Evolutionary conservation across 179 eudicot genomes (phyloP).

Genomic region (Silene noctiflora): DNA sequence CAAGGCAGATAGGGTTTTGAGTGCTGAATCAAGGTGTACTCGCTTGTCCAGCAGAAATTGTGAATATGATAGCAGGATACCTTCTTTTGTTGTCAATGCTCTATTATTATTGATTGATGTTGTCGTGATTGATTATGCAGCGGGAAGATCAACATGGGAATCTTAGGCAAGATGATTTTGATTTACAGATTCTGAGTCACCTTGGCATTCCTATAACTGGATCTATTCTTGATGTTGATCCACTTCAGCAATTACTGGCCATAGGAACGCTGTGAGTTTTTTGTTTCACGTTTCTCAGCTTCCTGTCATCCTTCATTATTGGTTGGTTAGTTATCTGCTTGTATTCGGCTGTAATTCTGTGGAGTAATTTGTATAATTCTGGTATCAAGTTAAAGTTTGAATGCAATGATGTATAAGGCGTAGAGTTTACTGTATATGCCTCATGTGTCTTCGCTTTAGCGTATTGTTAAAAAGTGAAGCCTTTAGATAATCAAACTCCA

Average conservation of each 20-base stretch:
- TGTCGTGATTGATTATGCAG: constrained; percentile 16
- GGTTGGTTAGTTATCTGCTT: not conserved
- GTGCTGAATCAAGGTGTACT: no score
- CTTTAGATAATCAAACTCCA: not conserved
- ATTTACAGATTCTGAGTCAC: constrained; percentile 24
- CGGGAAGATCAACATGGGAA: constrained; percentile 16
- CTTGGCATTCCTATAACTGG: constrained; percentile 33
- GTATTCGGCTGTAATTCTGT: not conserved
- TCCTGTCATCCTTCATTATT: not conserved
- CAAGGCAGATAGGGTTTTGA: not conserved
- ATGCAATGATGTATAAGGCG: not conserved
- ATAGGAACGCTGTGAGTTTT: constrained; percentile 36
- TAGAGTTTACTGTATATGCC: not conserved
- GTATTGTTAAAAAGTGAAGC: not conserved
- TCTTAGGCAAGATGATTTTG: constrained; percentile 20
- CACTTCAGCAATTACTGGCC: constrained; percentile 33
- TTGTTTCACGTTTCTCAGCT: not conserved
- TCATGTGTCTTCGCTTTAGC: not conserved
- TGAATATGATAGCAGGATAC: not conserved
- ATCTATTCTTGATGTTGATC: constrained; percentile 33
- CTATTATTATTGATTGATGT: constrained; percentile 13
- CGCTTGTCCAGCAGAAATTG: not conserved
- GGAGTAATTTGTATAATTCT: not conserved
- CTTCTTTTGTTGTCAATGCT: not conserved
- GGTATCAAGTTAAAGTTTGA: not conserved